Percentiles rank a stretch among this genome's conserved stretches.
Conservation (phyloP, 73 alveolate genomes). For the Paramecium bursaria region DNA sequence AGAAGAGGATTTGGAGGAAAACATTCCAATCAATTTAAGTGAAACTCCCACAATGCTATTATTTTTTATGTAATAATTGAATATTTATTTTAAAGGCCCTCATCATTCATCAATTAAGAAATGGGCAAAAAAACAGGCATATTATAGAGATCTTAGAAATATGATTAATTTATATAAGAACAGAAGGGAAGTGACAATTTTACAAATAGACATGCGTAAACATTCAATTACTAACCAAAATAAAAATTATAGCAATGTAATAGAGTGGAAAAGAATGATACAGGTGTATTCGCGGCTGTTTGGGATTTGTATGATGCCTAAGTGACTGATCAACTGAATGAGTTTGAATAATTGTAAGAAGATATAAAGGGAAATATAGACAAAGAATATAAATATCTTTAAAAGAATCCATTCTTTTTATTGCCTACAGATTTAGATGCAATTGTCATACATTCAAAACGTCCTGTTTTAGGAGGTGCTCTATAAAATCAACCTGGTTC, state of each 20-base stretch:
- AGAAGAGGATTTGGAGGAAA: conserved; percentile 74
- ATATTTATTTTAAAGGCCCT: conserved; percentile 56
- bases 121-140: conserved; percentile 68
- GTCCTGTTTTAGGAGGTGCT: conserved; percentile 53
- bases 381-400: conserved; percentile 54
- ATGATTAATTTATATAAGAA: conserved; percentile 77
- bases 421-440: conserved; percentile 63
- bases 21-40: conserved; percentile 78
- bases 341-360: conserved; percentile 67
- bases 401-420: conserved; percentile 55
- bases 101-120: conserved; percentile 60
- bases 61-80: conserved; percentile 68
- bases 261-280: conserved; percentile 69
- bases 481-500: conserved; percentile 4
- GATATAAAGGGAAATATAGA: conserved; percentile 62
- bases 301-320: conserved; percentile 76
- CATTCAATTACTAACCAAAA: conserved; percentile 70
- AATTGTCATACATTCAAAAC: conserved; percentile 56
- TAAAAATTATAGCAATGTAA: conserved; percentile 36
- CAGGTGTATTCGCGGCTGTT: conserved; percentile 71
- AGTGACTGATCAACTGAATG: conserved; percentile 62
- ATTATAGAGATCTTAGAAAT: conserved; percentile 64
- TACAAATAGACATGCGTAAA: conserved; percentile 71
- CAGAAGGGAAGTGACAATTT: conserved; percentile 73
- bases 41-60: conserved; percentile 84